Conservation (phyloP, 768 basidiomycete species). For the Tylopilus rubrobrunneus region DNA sequence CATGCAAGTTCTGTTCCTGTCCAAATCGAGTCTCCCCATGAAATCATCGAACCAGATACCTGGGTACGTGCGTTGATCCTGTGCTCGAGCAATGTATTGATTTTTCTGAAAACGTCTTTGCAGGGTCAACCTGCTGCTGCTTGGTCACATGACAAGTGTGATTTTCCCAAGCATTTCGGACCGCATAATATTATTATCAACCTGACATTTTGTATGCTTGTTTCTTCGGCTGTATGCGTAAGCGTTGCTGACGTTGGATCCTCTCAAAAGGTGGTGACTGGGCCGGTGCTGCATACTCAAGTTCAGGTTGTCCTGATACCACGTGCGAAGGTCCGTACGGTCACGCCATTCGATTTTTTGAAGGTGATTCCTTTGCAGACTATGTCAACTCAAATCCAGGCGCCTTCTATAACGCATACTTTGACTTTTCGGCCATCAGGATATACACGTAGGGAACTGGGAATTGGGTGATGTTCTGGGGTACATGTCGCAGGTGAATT, state of each 20-base stretch:
- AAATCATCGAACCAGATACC: constrained; percentile 19
- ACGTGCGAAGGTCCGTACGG: constrained; percentile 46
- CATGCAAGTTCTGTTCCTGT: constrained; percentile 20
- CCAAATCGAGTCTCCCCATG: constrained; percentile 16
- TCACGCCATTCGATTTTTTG: not conserved
- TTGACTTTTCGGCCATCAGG: constrained; percentile 60
- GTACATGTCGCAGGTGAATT: constrained; percentile 1
- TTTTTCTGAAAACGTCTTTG: not conserved
- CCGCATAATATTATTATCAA: constrained; percentile 36
- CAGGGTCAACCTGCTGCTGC: constrained; percentile 32
- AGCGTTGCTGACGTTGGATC: not conserved
- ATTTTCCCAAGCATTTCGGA: constrained; percentile 35
- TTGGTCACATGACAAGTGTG: constrained; percentile 34
- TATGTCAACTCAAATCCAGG: constrained; percentile 43
- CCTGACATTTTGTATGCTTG: constrained; percentile 58
- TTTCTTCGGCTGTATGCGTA: not conserved
- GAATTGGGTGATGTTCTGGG: not conserved
- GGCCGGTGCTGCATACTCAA: constrained; percentile 46
- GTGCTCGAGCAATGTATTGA: not conserved
- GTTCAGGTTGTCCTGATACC: constrained; percentile 47
- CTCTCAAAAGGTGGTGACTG: constrained; percentile 48
- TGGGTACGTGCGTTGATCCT: constrained; percentile 27
- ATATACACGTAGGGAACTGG: constrained; percentile 37
- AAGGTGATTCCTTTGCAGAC: constrained; percentile 32
- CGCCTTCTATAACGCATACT: constrained; percentile 67